Evolutionary conservation across 73 alveolate species (phyloP), one percentile per base, ranked within the genome.

Genomic region (Paramecium sonneborni): DNA sequence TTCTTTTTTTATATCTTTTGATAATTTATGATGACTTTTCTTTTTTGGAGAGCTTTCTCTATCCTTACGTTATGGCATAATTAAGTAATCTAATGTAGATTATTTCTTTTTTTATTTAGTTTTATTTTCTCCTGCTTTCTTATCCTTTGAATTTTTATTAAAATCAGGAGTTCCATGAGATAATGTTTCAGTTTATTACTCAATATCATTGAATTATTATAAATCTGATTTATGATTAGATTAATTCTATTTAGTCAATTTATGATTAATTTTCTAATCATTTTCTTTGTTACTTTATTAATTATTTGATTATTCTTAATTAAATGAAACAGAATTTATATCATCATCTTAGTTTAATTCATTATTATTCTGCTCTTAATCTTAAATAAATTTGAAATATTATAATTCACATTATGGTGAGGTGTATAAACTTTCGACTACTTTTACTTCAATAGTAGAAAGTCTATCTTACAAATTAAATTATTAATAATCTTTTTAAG

Each of bases 111-210:
- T 67, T 6, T 72, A 32, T 72, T 30, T 21, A 4, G 55, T 34
- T 37, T 72, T 38, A 20, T 72, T 72, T 72, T 11, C 35, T 3
- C 1, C 67, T 35, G 14, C 35, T 10, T 23, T 35, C 35, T 72
- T 34, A 35, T 12, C 62, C 5, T 72, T 62, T 18, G 68, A 52
- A 8, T 52, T 52, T 7, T 62, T 62, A 30, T 32, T 62, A 32
- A 62, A 62, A 62, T 62, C 48, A 62, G 84, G 84, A 62, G 84
- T 62, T 18, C 68, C 68, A 52, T 21, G 68, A 15, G 68, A 52
- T 52, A 52, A 52, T 3, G 12, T 52, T 18, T 52, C 68, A 2
- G 68, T 52, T 52, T 52, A 52, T 52, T 52, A 52, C 7, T 52
- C 68, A 52, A 15, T n/a, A 52, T 52, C 68, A 52, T 21, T 18